Conservation (phyloP, 2,329 filamentous ascomycete genomes). For the Cyphellophora europaea region DNA sequence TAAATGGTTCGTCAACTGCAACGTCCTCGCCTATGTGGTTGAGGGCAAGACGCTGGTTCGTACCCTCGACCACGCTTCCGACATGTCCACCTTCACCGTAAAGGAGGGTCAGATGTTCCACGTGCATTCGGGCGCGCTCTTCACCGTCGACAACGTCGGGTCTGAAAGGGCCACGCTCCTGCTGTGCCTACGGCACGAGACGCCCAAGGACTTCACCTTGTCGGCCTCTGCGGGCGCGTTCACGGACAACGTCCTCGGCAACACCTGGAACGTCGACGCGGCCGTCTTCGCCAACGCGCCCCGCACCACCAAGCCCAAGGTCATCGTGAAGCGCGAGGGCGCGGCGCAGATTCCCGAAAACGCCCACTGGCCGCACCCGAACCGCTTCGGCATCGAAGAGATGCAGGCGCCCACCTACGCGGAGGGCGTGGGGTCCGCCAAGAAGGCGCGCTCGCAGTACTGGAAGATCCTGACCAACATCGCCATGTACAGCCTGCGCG, state of each 20-base stretch:
- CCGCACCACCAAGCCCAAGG: background rate
- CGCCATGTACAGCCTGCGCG: conserved; percentile 1
- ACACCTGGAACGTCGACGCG: background rate
- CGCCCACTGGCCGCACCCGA: background rate
- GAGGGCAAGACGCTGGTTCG: background rate
- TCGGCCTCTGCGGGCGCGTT: background rate
- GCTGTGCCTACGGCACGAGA: background rate
- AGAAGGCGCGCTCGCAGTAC: conserved; percentile 1
- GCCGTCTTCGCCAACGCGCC: background rate
- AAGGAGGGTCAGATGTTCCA: background rate
- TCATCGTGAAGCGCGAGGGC: background rate
- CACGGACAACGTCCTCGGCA: conserved; percentile 1
- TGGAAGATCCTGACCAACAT: conserved; percentile 1
- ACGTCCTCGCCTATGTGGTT: background rate
- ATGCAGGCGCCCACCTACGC: background rate
- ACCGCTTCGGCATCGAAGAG: background rate
- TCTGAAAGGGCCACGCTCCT: background rate
- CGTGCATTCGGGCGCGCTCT: background rate
- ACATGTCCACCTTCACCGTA: conserved; percentile 1
- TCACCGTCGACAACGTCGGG: background rate
- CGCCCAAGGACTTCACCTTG: background rate
- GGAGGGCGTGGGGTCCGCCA: background rate
- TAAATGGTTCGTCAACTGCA: conserved; percentile 1
- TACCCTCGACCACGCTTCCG: background rate
- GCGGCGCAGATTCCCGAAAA: background rate